Conservation (phyloP, 306 rosid species). For the Castanopsis chinensis region DNA sequence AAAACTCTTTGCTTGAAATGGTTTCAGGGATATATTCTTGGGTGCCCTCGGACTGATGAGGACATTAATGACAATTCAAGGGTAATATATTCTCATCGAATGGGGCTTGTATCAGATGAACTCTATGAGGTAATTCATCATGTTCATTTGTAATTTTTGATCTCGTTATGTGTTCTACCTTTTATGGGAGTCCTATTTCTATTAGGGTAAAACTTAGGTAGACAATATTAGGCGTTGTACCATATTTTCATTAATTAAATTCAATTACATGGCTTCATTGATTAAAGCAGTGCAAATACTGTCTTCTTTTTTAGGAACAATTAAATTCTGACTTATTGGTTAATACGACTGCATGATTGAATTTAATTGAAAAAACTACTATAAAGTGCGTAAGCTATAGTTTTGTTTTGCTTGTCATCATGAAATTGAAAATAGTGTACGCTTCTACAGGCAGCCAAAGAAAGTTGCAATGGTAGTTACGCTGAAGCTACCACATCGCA, state of each 20-base stretch:
- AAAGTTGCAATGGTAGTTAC: constrained; percentile 13
- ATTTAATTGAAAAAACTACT: too few species aligned
- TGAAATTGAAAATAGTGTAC: background rate
- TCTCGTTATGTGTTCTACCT: background rate
- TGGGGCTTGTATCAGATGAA: constrained; percentile 22
- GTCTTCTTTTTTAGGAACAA: too few species aligned
- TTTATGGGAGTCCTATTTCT: background rate
- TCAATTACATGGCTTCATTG: too few species aligned
- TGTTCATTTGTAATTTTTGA: too few species aligned
- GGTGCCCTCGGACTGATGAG: constrained; percentile 10
- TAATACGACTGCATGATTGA: too few species aligned
- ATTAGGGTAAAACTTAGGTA: too few species aligned
- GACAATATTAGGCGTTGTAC: too few species aligned
- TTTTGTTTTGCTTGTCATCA: background rate
- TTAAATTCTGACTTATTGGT: too few species aligned
- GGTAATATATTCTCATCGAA: constrained; percentile 4
- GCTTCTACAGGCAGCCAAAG: constrained; percentile 18
- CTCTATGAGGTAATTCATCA: constrained; percentile 9
- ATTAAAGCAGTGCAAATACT: too few species aligned
- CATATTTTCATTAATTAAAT: too few species aligned
- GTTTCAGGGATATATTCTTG: constrained; percentile 19
- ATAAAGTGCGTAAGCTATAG: background rate
- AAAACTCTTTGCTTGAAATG: background rate
- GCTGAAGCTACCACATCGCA: background rate
- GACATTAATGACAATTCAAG: constrained; percentile 9